phyloP scores from a whole-genome alignment of 345 rosid genomes.

The Citrus mangshanensis region DNA sequence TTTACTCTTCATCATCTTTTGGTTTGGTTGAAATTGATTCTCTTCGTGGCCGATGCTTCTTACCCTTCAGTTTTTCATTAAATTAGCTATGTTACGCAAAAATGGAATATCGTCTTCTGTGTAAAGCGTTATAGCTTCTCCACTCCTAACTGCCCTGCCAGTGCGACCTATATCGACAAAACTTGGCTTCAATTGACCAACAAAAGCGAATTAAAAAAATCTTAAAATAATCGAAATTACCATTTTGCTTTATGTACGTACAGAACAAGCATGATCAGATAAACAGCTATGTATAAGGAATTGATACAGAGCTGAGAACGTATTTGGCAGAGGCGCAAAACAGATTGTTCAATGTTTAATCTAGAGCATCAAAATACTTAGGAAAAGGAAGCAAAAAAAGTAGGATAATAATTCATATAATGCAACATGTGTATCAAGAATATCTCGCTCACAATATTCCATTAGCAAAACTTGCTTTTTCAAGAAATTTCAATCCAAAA shows the following conservation, averaged over 20 bases:
- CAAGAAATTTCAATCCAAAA: too few species aligned
- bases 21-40: constrained; percentile 71
- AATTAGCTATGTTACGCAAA: constrained; percentile 81
- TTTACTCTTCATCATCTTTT: constrained; percentile 31
- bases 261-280: neutral
- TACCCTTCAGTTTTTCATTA: constrained; percentile 79
- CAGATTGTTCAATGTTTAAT: too few species aligned
- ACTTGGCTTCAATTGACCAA: constrained; percentile 2
- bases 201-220: neutral
- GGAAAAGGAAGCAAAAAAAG: too few species aligned
- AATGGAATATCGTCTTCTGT: constrained; percentile 76
- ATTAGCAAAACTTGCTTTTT: too few species aligned
- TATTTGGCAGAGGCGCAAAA: too few species aligned
- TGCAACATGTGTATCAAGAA: too few species aligned
- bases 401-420: too few species aligned
- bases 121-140: constrained; percentile 85
- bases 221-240: neutral
- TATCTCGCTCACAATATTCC: too few species aligned
- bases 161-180: constrained; percentile 55
- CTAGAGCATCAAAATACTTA: too few species aligned
- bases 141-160: constrained; percentile 87
- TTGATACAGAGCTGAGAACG: too few species aligned
- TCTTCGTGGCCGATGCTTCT: constrained; percentile 72
- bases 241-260: neutral
- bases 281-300: neutral